These are phyloP conservation scores for Eucalyptus regnans DNA, from an alignment of 345 rosid species.

Conservation along the genomic window DNA sequence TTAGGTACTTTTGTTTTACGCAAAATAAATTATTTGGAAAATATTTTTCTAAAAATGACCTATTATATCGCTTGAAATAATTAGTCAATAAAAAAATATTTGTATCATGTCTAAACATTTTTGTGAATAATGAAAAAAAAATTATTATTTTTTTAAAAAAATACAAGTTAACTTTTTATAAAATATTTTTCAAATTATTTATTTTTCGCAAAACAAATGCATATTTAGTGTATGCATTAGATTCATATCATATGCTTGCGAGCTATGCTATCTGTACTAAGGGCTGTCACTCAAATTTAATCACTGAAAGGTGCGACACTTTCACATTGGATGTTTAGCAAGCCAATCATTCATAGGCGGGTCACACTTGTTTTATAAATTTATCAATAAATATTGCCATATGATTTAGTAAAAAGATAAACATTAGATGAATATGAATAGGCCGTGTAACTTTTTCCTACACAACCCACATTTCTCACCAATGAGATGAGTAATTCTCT, in stretches of 20 bases:
- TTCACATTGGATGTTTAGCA: neutral
- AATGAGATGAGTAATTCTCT: neutral
- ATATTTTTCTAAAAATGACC: neutral
- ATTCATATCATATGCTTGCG: neutral
- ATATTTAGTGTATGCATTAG: neutral
- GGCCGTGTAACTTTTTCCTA: neutral
- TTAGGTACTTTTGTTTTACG: neutral
- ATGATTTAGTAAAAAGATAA: neutral
- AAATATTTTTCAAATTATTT: no score
- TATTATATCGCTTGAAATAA: no score
- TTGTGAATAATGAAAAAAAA: neutral
- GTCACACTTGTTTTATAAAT: neutral
- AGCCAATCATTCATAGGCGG: neutral
- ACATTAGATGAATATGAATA: neutral
- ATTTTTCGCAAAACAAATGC: neutral
- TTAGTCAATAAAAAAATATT: no score
- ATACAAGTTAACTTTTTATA: no score
- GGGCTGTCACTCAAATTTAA: neutral
- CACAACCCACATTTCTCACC: neutral
- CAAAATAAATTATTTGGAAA: no score
- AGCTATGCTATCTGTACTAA: neutral
- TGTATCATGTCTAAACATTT: no score
- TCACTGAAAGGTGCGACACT: neutral
- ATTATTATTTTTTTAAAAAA: no score
- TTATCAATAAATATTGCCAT: neutral